Evolutionary conservation across 2,329 filamentous ascomycete genomes (phyloP).

Genomic region (Coniochaeta hoffmannii): DNA sequence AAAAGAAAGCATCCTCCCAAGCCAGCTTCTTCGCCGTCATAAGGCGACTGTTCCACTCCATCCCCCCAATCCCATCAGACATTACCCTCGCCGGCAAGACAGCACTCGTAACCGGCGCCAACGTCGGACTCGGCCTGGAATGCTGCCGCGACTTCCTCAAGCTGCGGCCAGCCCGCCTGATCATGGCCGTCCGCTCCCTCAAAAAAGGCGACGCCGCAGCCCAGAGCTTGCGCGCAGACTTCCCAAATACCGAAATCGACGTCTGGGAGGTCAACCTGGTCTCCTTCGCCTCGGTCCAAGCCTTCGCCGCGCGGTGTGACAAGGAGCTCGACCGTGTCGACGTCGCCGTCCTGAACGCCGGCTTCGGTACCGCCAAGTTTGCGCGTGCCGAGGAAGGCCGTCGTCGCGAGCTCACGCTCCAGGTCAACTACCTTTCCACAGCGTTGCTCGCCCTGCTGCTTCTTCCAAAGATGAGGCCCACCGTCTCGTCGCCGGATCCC

Average conservation of each 20-base stretch:
- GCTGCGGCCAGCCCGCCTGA: slow-evolving; percentile 27
- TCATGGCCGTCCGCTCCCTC: slow-evolving; percentile 32
- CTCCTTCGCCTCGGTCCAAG: slow-evolving; percentile 32
- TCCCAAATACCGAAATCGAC: slow-evolving; percentile 24
- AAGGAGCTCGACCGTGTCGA: slow-evolving; percentile 29
- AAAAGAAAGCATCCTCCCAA: neutral
- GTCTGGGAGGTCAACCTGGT: slow-evolving; percentile 37
- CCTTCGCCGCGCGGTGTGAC: slow-evolving; percentile 24
- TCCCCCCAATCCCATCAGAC: neutral
- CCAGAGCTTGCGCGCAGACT: slow-evolving; percentile 18
- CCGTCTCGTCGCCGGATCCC: slow-evolving; percentile 6
- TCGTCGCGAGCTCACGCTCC: slow-evolving; percentile 31
- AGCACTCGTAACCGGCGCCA: slow-evolving; percentile 37
- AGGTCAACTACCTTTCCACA: slow-evolving; percentile 31
- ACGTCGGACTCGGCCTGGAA: slow-evolving; percentile 38
- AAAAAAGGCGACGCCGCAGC: slow-evolving; percentile 31
- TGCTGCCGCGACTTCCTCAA: slow-evolving; percentile 29
- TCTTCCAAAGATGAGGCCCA: slow-evolving; percentile 18
- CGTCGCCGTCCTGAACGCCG: slow-evolving; percentile 38
- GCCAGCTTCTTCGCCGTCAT: neutral
- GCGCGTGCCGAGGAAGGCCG: slow-evolving; percentile 6
- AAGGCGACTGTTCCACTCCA: neutral
- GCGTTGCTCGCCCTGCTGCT: slow-evolving; percentile 23
- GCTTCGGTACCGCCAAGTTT: slow-evolving; percentile 16
- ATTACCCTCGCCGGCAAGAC: slow-evolving; percentile 17